phyloP scores from a whole-genome alignment of 2,329 filamentous ascomycete genomes.

The Ascochyta koolunga region DNA sequence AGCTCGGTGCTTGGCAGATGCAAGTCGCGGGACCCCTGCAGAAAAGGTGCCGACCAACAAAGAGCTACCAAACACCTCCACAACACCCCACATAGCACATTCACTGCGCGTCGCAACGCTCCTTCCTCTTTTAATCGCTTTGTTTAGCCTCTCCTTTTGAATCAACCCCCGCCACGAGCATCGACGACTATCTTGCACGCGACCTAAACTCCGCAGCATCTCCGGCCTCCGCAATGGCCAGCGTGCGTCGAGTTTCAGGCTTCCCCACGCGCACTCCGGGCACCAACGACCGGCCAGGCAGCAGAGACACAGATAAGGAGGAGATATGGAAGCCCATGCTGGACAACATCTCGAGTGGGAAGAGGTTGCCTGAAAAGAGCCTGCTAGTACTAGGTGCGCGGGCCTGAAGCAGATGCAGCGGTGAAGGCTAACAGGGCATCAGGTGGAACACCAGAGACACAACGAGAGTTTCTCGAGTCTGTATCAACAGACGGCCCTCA shows the following conservation, averaged over 20 bases:
- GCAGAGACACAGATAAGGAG: slow-evolving; percentile 73
- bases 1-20: slow-evolving; percentile 40
- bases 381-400: slow-evolving; percentile 78
- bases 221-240: slow-evolving; percentile 43
- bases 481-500: slow-evolving; percentile 48
- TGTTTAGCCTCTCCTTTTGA: neutral
- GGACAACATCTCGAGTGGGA: slow-evolving; percentile 86
- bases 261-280: slow-evolving; percentile 35
- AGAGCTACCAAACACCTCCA: slow-evolving; percentile 27
- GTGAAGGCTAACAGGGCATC: slow-evolving; percentile 24
- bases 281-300: slow-evolving; percentile 45
- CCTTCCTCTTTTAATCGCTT: neutral
- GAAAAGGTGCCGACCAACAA: slow-evolving; percentile 33
- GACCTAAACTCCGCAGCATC: slow-evolving; percentile 27
- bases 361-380: slow-evolving; percentile 90
- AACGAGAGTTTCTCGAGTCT: slow-evolving; percentile 77
- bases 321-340: slow-evolving; percentile 96
- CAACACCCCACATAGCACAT: slow-evolving; percentile 20
- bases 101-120: slow-evolving; percentile 20
- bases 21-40: slow-evolving; percentile 32
- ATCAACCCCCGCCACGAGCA: neutral
- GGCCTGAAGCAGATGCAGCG: slow-evolving; percentile 12
- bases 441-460: slow-evolving; percentile 83
- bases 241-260: slow-evolving; percentile 39
- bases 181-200: slow-evolving; percentile 1